These are phyloP conservation scores for Neurospora hispaniola DNA, from an alignment of 495 filamentous ascomycete species.

Conservation along the genomic window DNA sequence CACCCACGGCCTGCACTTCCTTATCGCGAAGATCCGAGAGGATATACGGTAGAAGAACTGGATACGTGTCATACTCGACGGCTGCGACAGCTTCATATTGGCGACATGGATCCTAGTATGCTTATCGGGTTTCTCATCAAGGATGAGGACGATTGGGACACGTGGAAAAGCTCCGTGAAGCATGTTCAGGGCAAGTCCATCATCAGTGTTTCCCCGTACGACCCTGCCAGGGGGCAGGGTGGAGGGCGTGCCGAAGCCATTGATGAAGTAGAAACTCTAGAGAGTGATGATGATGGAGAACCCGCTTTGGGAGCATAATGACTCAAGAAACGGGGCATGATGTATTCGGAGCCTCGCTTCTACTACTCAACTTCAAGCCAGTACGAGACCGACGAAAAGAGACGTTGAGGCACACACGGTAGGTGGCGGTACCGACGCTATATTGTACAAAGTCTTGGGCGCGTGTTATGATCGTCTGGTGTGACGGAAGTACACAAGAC, in stretches of 20 bases:
- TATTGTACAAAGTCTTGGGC: not conserved
- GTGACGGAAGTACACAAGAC: not conserved
- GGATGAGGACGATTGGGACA: slow-evolving; percentile 70
- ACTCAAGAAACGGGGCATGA: not conserved
- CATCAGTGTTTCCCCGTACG: slow-evolving; percentile 64
- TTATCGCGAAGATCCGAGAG: slow-evolving; percentile 34
- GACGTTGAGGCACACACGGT: not conserved
- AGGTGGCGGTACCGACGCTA: not conserved
- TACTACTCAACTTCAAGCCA: not conserved
- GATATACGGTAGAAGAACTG: slow-evolving; percentile 61
- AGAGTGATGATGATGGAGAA: slow-evolving; percentile 54
- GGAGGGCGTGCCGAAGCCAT: slow-evolving; percentile 59
- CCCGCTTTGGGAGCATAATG: slow-evolving; percentile 8
- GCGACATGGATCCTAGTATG: slow-evolving; percentile 98
- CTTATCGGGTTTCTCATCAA: slow-evolving; percentile 89
- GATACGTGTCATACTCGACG: slow-evolving; percentile 81
- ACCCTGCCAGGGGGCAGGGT: slow-evolving; percentile 45
- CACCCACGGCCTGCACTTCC: slow-evolving; percentile 59
- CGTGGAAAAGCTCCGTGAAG: slow-evolving; percentile 62
- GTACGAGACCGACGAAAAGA: not conserved
- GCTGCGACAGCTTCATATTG: slow-evolving; percentile 67
- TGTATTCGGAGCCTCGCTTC: not conserved
- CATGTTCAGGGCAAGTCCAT: slow-evolving; percentile 70
- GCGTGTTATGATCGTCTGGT: not conserved
- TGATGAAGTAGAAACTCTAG: slow-evolving; percentile 79